Conservation (phyloP, 2,329 filamentous ascomycete genomes). For the Diaporthe sp. region DNA sequence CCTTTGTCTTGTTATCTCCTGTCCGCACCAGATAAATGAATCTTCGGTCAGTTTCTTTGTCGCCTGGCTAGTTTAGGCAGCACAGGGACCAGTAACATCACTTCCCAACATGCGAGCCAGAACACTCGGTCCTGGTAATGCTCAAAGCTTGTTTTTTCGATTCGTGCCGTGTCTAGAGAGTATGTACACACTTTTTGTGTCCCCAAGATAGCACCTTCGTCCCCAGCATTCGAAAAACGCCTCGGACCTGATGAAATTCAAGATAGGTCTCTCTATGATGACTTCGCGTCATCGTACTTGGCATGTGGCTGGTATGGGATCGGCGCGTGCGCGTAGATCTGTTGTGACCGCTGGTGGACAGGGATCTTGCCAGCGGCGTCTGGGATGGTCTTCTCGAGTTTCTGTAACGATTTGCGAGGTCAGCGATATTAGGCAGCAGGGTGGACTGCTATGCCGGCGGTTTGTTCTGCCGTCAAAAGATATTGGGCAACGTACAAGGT, state of each 20-base stretch:
- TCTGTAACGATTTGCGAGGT: constrained; percentile 60
- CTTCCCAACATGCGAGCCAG: neutral
- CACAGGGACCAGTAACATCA: neutral
- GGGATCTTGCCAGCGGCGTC: constrained; percentile 79
- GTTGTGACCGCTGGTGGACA: constrained; percentile 78
- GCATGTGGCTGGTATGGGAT: constrained; percentile 52
- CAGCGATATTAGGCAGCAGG: neutral
- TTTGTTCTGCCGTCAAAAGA: neutral
- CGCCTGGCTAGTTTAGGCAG: neutral
- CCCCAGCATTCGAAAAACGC: neutral
- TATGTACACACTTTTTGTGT: constrained; percentile 25
- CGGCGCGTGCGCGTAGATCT: constrained; percentile 69
- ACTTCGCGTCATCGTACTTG: constrained; percentile 40
- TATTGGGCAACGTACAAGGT: constrained; percentile 78
- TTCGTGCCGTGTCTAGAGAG: constrained; percentile 31
- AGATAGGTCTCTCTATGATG: neutral
- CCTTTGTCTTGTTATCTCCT: neutral
- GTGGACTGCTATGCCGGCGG: neutral
- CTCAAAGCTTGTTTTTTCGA: neutral
- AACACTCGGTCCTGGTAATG: neutral
- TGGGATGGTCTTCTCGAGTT: constrained; percentile 85
- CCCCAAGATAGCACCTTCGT: neutral
- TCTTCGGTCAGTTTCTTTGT: neutral
- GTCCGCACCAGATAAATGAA: neutral
- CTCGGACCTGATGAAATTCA: neutral